Percentiles rank a stretch among this genome's conserved stretches.
Evolutionary conservation across 1,139 yeast genomes (phyloP).

Genomic region (Blastobotrys aristatus): DNA sequence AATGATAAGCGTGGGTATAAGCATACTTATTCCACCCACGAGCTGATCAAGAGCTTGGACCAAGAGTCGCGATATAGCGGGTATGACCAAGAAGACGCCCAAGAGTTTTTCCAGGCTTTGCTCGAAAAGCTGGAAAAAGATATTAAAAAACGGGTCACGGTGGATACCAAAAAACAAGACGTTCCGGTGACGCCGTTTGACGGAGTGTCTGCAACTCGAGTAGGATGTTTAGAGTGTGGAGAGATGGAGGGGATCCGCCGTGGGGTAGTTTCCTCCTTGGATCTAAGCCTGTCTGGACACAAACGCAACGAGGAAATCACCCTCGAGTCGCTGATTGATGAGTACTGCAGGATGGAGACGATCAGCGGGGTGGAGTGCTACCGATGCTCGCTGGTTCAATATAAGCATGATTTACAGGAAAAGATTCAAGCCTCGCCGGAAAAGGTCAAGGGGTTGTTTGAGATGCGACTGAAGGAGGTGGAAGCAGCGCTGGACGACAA

Average conservation of each 20-base stretch:
- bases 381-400: conserved; percentile 61
- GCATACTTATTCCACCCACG: conserved; percentile 57
- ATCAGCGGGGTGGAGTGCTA: conserved; percentile 92
- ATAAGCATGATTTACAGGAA: conserved; percentile 47
- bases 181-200: conserved; percentile 80
- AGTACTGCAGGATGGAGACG: conserved; percentile 76
- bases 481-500: conserved; percentile 54
- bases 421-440: conserved; percentile 12
- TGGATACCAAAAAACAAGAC: conserved; percentile 15
- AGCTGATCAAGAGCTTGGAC: conserved; percentile 63
- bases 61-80: conserved; percentile 78
- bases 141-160: conserved; percentile 17
- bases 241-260: conserved; percentile 89
- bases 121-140: conserved; percentile 71
- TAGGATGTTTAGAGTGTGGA: conserved; percentile 85
- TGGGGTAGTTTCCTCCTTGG: conserved; percentile 75
- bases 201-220: conserved; percentile 79
- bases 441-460: conserved; percentile 37
- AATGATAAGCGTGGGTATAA: conserved; percentile 31
- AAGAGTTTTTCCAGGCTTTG: conserved; percentile 82
- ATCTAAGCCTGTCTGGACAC: conserved; percentile 56
- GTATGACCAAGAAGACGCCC: conserved; percentile 91
- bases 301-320: conserved; percentile 39
- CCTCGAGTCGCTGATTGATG: conserved; percentile 55
- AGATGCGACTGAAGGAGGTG: conserved; percentile 50